These are phyloP conservation scores for Bruguiera hainesii DNA, from an alignment of 441 rosid species.

Conservation along the genomic window DNA sequence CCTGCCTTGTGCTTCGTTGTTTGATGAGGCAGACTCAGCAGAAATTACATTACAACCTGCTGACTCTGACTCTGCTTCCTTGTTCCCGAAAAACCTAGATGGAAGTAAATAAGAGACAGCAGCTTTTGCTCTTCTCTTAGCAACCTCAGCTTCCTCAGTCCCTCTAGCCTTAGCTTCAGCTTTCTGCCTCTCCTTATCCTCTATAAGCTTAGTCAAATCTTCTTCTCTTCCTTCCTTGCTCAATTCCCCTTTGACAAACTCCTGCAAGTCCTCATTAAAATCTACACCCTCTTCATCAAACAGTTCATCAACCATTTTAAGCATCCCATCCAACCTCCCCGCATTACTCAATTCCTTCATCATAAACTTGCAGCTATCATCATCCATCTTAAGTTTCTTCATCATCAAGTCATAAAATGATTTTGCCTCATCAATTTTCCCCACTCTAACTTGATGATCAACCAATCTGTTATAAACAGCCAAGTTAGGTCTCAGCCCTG, in stretches of 20 bases:
- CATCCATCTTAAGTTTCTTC: slow-evolving; percentile 83
- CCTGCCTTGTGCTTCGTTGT: slow-evolving; percentile 21
- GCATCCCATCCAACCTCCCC: slow-evolving; percentile 67
- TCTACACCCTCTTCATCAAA: slow-evolving; percentile 62
- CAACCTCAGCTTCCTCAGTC: slow-evolving; percentile 67
- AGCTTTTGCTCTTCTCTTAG: slow-evolving; percentile 58
- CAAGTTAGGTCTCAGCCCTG: slow-evolving; percentile 70
- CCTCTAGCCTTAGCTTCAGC: slow-evolving; percentile 88
- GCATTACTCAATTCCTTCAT: slow-evolving; percentile 59
- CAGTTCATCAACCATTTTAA: slow-evolving; percentile 66
- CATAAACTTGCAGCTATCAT: slow-evolving; percentile 67
- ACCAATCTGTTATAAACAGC: slow-evolving; percentile 71
- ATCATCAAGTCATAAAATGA: slow-evolving; percentile 73
- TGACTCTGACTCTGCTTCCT: slow-evolving; percentile 34
- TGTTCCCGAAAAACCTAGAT: slow-evolving; percentile 44
- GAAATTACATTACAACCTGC: slow-evolving; percentile 15
- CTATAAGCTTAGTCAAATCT: slow-evolving; percentile 71
- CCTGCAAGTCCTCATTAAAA: slow-evolving; percentile 62
- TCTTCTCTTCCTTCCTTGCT: slow-evolving; percentile 74
- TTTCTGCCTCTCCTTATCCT: slow-evolving; percentile 74
- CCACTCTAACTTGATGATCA: slow-evolving; percentile 52
- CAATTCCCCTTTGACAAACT: slow-evolving; percentile 60
- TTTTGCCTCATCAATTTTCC: slow-evolving; percentile 74
- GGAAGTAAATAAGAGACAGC: slow-evolving; percentile 50
- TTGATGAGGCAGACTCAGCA: slow-evolving; percentile 25